These are phyloP conservation scores for Forsythia viridissima DNA, from an alignment of 257 asterid genomes.

Conservation along the genomic window DNA sequence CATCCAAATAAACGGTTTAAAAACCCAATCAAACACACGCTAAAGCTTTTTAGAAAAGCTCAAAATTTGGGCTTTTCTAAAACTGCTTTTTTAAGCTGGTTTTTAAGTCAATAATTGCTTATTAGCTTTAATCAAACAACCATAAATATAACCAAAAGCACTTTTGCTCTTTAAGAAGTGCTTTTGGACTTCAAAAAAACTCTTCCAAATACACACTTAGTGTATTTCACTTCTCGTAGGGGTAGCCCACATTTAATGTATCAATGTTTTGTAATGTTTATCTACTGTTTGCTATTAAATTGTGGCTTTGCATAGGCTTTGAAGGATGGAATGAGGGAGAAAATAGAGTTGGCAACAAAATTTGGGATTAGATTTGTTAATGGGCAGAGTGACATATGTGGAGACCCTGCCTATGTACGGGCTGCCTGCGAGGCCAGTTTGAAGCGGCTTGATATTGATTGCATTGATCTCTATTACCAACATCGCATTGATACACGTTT, in stretches of 20 bases:
- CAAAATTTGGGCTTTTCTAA: too few relatives aligned
- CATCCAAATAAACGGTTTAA: too few relatives aligned
- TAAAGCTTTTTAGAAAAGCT: too few relatives aligned
- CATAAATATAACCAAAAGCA: too few relatives aligned
- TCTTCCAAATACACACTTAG: background rate
- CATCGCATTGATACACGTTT: conserved; percentile 40
- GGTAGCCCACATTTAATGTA: background rate
- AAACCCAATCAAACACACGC: too few relatives aligned
- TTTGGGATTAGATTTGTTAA: conserved; percentile 24
- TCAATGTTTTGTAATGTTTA: background rate
- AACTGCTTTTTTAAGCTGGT: too few relatives aligned
- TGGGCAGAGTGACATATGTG: conserved; percentile 24
- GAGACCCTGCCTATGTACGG: conserved; percentile 44
- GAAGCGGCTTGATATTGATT: conserved; percentile 43
- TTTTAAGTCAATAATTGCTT: too few relatives aligned
- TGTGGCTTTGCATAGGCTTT: conserved; percentile 34
- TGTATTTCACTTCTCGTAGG: background rate
- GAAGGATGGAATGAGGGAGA: conserved; percentile 39
- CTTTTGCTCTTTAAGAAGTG: too few relatives aligned
- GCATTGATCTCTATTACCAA: conserved; percentile 47
- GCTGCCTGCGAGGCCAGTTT: conserved; percentile 46
- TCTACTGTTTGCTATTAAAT: background rate
- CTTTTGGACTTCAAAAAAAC: too few relatives aligned
- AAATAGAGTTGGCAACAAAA: conserved; percentile 45
- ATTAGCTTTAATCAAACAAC: too few relatives aligned